phyloP scores from a whole-genome alignment of 371 early-diverging fungal species.

The Coelomomyces lativittatus region DNA sequence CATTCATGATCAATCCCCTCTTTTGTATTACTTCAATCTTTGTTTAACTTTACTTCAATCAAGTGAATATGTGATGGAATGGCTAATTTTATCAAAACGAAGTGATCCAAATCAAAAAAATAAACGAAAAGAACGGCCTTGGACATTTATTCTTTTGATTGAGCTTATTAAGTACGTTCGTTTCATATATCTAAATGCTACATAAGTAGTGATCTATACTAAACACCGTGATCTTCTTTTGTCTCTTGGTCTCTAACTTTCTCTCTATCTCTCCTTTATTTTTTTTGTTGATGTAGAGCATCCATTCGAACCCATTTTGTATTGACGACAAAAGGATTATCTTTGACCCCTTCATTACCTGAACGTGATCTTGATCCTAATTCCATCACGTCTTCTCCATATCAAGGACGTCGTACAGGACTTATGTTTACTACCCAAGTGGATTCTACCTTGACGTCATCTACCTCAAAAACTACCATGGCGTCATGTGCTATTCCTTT shows the following conservation, averaged over 20 bases:
- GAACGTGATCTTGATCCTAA: neutral
- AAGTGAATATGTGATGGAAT: too few relatives aligned
- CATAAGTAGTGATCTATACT: too few relatives aligned
- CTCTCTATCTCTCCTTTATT: too few relatives aligned
- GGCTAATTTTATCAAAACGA: too few relatives aligned
- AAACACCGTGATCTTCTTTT: too few relatives aligned
- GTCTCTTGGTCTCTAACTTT: too few relatives aligned
- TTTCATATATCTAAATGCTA: too few relatives aligned
- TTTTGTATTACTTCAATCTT: slow-evolving; percentile 36
- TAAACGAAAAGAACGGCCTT: too few relatives aligned
- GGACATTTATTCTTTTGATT: slow-evolving; percentile 39
- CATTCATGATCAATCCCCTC: slow-evolving; percentile 14
- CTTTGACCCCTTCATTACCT: neutral
- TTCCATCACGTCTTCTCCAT: neutral
- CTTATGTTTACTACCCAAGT: neutral
- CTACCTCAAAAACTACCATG: too few relatives aligned
- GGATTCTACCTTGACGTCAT: too few relatives aligned
- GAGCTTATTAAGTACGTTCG: slow-evolving; percentile 63
- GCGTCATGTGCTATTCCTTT: neutral
- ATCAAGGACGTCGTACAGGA: neutral
- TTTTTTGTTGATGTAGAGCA: neutral
- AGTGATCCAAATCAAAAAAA: too few relatives aligned
- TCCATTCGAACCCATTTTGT: neutral
- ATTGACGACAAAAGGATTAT: neutral
- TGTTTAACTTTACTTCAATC: slow-evolving; percentile 52